These are phyloP conservation scores for Bothriochloa decipiens DNA, from an alignment of 176 grass and related monocot species.

Conservation along the genomic window DNA sequence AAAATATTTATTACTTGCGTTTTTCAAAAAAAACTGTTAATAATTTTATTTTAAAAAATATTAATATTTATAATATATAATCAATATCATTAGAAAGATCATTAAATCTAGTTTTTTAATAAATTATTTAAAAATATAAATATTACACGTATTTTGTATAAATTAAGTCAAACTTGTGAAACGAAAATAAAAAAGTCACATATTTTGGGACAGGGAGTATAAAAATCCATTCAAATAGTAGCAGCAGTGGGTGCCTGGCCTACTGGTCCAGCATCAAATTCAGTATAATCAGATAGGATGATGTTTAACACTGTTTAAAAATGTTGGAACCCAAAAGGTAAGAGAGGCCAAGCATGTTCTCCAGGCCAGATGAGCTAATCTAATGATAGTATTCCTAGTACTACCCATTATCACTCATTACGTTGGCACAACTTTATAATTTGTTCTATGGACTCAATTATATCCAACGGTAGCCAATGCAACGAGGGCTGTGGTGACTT, in stretches of 20 bases:
- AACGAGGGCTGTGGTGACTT: too few relatives aligned
- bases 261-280: background rate
- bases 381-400: background rate
- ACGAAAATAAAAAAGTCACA: too few relatives aligned
- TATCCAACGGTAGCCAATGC: background rate
- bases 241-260: background rate
- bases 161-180: too few relatives aligned
- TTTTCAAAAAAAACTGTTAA: too few relatives aligned
- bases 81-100: too few relatives aligned
- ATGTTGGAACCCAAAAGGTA: background rate
- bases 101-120: too few relatives aligned
- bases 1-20: too few relatives aligned
- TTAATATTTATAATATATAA: too few relatives aligned
- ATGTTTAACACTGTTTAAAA: background rate
- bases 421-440: background rate
- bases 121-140: too few relatives aligned
- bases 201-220: too few relatives aligned
- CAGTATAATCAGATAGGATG: background rate
- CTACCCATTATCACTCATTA: background rate
- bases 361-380: slow-evolving; percentile 26
- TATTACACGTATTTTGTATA: too few relatives aligned
- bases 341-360: background rate
- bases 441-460: background rate
- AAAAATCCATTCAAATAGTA: background rate
- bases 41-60: too few relatives aligned